Evolutionary conservation across 306 rosid genomes (phyloP).

Genomic region (Inga leiocalycina): DNA sequence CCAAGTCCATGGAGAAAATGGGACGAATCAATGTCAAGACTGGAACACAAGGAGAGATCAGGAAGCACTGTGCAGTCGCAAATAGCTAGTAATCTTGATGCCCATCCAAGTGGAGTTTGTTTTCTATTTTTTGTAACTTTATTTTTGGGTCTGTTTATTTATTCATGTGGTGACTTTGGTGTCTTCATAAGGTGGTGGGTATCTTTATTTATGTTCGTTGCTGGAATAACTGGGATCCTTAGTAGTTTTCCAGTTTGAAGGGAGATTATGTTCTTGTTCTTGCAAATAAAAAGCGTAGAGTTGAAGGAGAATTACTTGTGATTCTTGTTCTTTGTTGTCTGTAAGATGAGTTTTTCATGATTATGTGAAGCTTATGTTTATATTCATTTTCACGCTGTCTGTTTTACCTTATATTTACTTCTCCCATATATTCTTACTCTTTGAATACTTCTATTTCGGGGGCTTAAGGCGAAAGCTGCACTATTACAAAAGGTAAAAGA

Average conservation of each 20-base stretch:
- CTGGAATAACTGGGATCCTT: slow-evolving; percentile 29
- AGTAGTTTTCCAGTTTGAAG: slow-evolving; percentile 20
- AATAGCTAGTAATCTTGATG: slow-evolving; percentile 43
- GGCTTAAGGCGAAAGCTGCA: neutral
- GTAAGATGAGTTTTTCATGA: neutral
- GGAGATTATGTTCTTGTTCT: slow-evolving; percentile 28
- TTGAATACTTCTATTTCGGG: neutral
- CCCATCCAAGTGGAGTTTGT: neutral
- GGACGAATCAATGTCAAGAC: slow-evolving; percentile 69
- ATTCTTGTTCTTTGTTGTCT: no score
- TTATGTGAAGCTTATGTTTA: neutral
- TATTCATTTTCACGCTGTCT: neutral
- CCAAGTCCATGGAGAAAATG: slow-evolving; percentile 78
- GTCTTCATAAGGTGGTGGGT: slow-evolving; percentile 12
- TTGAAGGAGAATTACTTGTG: neutral
- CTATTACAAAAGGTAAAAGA: neutral
- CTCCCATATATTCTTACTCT: neutral
- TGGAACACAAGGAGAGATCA: slow-evolving; percentile 76
- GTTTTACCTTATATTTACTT: neutral
- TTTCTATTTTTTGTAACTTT: neutral
- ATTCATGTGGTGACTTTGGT: slow-evolving; percentile 6
- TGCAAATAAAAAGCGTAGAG: slow-evolving; percentile 1
- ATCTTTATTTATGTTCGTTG: slow-evolving; percentile 13
- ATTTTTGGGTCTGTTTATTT: slow-evolving; percentile 28
- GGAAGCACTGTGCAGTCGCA: slow-evolving; percentile 73